These are phyloP conservation scores for Trichoderma atrobrunneum DNA, from an alignment of 2,329 filamentous ascomycete genomes.

Conservation along the genomic window DNA sequence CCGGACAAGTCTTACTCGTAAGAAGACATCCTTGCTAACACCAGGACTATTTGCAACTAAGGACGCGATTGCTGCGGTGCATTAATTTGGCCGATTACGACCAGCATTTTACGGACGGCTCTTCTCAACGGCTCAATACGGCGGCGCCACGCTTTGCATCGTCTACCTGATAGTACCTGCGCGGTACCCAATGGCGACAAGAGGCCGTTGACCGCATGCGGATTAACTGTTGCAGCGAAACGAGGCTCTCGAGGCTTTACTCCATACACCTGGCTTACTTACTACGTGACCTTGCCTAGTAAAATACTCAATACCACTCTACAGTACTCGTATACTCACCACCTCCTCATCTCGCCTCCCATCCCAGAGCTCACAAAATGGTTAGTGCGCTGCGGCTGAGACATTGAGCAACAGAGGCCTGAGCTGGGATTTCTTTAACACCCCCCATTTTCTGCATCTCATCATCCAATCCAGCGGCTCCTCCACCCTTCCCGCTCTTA, in stretches of 20 bases:
- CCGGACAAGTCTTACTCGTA: not conserved
- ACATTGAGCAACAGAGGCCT: not conserved
- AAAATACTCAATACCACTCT: not conserved
- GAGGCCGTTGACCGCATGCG: not conserved
- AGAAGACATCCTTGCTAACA: not conserved
- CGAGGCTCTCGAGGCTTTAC: not conserved
- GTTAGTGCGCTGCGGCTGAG: conserved; percentile 17
- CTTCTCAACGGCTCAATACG: not conserved
- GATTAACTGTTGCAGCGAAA: conserved; percentile 6
- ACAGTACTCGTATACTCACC: not conserved
- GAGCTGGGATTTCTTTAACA: not conserved
- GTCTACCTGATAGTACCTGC: not conserved
- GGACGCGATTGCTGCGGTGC: not conserved
- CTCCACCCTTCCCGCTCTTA: conserved; percentile 12
- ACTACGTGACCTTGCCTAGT: not conserved
- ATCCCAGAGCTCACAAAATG: not conserved
- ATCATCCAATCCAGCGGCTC: not conserved
- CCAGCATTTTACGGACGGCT: not conserved
- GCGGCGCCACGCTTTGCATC: not conserved
- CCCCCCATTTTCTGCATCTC: conserved; percentile 1
- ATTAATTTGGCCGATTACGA: not conserved
- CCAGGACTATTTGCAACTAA: not conserved
- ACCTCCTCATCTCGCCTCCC: not conserved
- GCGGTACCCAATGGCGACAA: not conserved
- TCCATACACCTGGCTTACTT: not conserved